Evolutionary conservation across 306 rosid species (phyloP).

Genomic region (Chamaecrista fasciculata): DNA sequence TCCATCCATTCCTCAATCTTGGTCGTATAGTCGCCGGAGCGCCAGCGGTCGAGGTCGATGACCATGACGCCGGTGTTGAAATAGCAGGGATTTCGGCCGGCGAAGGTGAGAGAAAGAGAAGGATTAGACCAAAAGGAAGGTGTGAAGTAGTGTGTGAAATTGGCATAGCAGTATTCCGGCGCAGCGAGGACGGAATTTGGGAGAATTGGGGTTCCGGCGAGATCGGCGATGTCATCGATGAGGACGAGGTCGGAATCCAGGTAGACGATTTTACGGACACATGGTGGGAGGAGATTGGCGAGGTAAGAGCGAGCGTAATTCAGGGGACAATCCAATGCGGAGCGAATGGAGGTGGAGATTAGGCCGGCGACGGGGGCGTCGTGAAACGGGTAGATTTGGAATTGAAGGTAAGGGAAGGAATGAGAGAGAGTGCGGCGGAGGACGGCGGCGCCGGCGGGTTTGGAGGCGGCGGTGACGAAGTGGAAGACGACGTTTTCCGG

Average conservation of each 20-base stretch:
- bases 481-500: slow-evolving; percentile 79
- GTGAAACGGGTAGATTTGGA: slow-evolving; percentile 65
- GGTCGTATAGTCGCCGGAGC: slow-evolving; percentile 61
- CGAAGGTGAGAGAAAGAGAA: slow-evolving; percentile 53
- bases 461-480: slow-evolving; percentile 51
- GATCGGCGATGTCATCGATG: slow-evolving; percentile 85
- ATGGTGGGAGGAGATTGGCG: slow-evolving; percentile 50
- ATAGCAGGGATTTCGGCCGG: slow-evolving; percentile 66
- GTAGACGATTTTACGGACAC: slow-evolving; percentile 60
- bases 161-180: slow-evolving; percentile 85
- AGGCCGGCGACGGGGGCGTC: slow-evolving; percentile 65
- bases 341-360: slow-evolving; percentile 82
- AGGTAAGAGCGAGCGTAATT: slow-evolving; percentile 89
- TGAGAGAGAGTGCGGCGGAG: slow-evolving; percentile 35
- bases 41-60: slow-evolving; percentile 71
- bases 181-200: slow-evolving; percentile 66
- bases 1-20: slow-evolving; percentile 93
- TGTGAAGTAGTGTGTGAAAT: slow-evolving; percentile 77
- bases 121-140: slow-evolving; percentile 86
- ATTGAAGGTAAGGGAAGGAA: slow-evolving; percentile 73
- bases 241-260: slow-evolving; percentile 85
- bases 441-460: slow-evolving; percentile 21
- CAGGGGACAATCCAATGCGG: slow-evolving; percentile 77
- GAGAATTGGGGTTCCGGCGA: slow-evolving; percentile 55
- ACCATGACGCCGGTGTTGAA: slow-evolving; percentile 98